Evolutionary conservation across 2,329 filamentous ascomycete genomes (phyloP).

Genomic region (Kalmusia sp.): DNA sequence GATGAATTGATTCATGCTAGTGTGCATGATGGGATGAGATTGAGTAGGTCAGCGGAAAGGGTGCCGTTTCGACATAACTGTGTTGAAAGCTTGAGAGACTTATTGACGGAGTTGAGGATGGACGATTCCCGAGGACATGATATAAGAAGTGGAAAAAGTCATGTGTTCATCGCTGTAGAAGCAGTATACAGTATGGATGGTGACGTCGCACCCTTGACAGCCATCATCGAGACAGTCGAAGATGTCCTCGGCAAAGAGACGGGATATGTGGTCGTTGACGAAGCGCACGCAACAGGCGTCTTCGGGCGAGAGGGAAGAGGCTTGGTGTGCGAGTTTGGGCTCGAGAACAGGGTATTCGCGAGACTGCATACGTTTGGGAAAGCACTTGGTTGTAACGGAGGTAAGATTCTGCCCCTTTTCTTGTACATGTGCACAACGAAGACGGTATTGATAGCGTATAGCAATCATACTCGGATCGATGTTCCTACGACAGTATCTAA

Average conservation of each 20-base stretch:
- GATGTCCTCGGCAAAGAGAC: conserved; percentile 63
- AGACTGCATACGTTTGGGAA: conserved; percentile 73
- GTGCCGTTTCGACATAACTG: conserved; percentile 66
- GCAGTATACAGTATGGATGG: conserved; percentile 81
- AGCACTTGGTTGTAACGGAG: conserved; percentile 72
- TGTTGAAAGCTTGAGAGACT: conserved; percentile 42
- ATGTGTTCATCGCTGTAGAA: conserved; percentile 44
- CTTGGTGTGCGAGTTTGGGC: conserved; percentile 58
- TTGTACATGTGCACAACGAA: neutral
- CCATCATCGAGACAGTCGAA: conserved; percentile 67
- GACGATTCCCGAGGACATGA: conserved; percentile 29
- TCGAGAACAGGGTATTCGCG: conserved; percentile 64
- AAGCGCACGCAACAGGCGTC: conserved; percentile 71
- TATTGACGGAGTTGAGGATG: conserved; percentile 50
- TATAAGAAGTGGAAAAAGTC: conserved; percentile 42
- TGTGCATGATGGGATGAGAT: conserved; percentile 76
- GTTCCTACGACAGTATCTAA: conserved; percentile 40
- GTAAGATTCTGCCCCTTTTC: conserved; percentile 52
- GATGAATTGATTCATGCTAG: conserved; percentile 79
- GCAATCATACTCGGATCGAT: conserved; percentile 42
- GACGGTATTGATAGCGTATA: conserved; percentile 8
- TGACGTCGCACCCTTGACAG: conserved; percentile 69
- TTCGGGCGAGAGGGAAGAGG: conserved; percentile 65
- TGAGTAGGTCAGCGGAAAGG: conserved; percentile 61
- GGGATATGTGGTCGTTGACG: conserved; percentile 70